Percentiles rank a stretch among this genome's conserved stretches.
Evolutionary conservation across 148 eudicot species (phyloP).

Genomic region (Polygonum aviculare): DNA sequence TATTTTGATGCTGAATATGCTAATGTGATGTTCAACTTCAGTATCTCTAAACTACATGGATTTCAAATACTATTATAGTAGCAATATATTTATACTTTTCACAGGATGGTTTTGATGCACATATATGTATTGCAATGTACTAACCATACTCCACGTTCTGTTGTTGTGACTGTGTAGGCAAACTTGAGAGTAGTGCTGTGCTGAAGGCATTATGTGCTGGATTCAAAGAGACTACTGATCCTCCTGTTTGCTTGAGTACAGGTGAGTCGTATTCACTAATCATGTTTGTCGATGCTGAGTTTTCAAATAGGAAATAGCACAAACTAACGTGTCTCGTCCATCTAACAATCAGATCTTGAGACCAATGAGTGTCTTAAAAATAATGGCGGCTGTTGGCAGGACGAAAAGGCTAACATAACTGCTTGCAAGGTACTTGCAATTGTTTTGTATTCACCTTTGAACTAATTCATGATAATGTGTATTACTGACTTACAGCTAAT

Average conservation of each 20-base stretch:
- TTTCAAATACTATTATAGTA: neutral
- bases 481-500: neutral
- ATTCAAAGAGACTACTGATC: constrained; percentile 78
- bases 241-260: constrained; percentile 64
- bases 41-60: neutral
- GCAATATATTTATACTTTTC: neutral
- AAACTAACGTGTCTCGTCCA: neutral
- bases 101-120: neutral
- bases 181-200: constrained; percentile 77
- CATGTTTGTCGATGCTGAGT: neutral
- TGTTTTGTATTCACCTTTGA: neutral
- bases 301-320: neutral
- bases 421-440: constrained; percentile 67
- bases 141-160: neutral
- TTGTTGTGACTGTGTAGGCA: constrained; percentile 33
- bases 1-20: neutral
- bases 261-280: constrained; percentile 25
- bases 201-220: constrained; percentile 84
- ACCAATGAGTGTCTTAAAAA: constrained; percentile 72
- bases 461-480: neutral
- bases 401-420: constrained; percentile 36
- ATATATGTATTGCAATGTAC: neutral
- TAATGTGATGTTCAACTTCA: neutral
- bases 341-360: constrained; percentile 51
- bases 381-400: constrained; percentile 94